phyloP scores from a whole-genome alignment of 1,139 yeast genomes.

The Candida dubliniensis region DNA sequence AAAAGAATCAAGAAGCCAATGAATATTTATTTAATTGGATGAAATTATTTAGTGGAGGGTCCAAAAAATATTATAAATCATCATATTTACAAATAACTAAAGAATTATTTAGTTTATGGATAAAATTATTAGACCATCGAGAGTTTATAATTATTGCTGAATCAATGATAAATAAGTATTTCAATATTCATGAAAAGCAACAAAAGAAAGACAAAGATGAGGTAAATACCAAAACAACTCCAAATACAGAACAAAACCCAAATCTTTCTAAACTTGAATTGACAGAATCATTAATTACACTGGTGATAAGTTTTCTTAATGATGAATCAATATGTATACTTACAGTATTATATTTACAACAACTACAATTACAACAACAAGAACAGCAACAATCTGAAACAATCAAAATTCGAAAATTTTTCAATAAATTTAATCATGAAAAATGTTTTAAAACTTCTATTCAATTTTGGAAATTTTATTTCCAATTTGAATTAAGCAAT shows the following conservation, averaged over 20 bases:
- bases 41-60: constrained; percentile 24
- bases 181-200: constrained; percentile 17
- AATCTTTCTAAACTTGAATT: constrained; percentile 9
- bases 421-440: constrained; percentile 41
- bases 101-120: constrained; percentile 23
- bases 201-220: constrained; percentile 8
- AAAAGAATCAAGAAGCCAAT: constrained; percentile 23
- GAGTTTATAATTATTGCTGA: constrained; percentile 15
- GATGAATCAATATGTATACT: constrained; percentile 34
- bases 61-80: constrained; percentile 10
- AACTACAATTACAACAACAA: constrained; percentile 6
- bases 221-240: constrained; percentile 1
- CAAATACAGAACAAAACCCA: background rate
- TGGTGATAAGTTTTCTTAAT: constrained; percentile 22
- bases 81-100: constrained; percentile 19
- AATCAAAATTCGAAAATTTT: constrained; percentile 21
- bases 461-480: constrained; percentile 56
- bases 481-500: constrained; percentile 49
- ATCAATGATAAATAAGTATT: constrained; percentile 21
- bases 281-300: constrained; percentile 10
- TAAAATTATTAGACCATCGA: constrained; percentile 5
- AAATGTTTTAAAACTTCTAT: constrained; percentile 38
- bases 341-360: constrained; percentile 21
- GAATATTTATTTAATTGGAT: constrained; percentile 32
- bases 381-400: constrained; percentile 1